A percentile compares a stretch with the other conserved stretches of the same genome.
Evolutionary conservation across 2,329 filamentous ascomycete species (phyloP).

Genomic region (Curvularia sp.): DNA sequence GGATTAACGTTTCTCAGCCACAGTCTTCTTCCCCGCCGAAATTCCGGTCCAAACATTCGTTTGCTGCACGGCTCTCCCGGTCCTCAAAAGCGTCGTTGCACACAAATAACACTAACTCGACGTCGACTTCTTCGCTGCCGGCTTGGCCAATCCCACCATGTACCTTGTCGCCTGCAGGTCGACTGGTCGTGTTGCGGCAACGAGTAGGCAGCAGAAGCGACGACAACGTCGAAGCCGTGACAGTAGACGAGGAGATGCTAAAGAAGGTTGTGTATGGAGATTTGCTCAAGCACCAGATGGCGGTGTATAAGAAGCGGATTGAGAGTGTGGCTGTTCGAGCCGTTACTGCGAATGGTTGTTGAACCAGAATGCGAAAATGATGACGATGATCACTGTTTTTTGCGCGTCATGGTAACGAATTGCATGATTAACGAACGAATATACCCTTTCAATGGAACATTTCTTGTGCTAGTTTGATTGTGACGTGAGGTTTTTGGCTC

Average conservation of each 20-base stretch:
- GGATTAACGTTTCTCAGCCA: slow-evolving; percentile 30
- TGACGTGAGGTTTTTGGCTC: neutral
- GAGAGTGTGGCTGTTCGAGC: slow-evolving; percentile 74
- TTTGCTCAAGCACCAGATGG: slow-evolving; percentile 81
- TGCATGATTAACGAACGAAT: neutral
- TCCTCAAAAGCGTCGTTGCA: slow-evolving; percentile 35
- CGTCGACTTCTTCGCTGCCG: slow-evolving; percentile 53
- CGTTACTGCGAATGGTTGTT: slow-evolving; percentile 58
- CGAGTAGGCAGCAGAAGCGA: slow-evolving; percentile 48
- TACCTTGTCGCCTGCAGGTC: slow-evolving; percentile 73
- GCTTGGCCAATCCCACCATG: slow-evolving; percentile 71
- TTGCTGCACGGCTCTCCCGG: slow-evolving; percentile 20
- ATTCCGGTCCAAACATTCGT: slow-evolving; percentile 19
- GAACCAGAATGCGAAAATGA: neutral
- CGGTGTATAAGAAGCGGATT: slow-evolving; percentile 73
- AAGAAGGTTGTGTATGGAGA: slow-evolving; percentile 80
- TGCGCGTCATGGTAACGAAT: neutral
- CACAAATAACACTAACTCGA: slow-evolving; percentile 27
- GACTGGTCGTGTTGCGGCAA: slow-evolving; percentile 67
- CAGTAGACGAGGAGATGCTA: slow-evolving; percentile 71
- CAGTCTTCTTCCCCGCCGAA: slow-evolving; percentile 21
- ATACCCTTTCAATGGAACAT: neutral
- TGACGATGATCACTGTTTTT: neutral
- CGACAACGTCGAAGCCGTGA: slow-evolving; percentile 69
- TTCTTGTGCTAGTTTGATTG: neutral